Evolutionary conservation across 1,284 basidiomycete species (phyloP), one percentile per base, ranked within the genome.

Genomic region (Microbotryum intermedium): DNA sequence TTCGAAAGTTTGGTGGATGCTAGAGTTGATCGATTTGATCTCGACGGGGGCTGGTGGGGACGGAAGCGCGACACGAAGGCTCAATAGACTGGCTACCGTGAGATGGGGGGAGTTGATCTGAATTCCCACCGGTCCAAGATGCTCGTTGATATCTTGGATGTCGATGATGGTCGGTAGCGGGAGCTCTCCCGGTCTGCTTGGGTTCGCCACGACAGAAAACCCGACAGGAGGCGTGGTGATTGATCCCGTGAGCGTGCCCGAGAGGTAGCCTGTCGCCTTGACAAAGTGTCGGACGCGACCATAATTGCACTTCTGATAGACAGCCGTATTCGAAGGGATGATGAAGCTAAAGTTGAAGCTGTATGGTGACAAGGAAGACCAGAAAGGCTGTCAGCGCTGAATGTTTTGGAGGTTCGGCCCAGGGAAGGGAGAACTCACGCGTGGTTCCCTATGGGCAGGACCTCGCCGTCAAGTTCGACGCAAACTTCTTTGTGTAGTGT

Each of bases 271-370:
- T 0, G 49, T 49, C 3, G 64, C 66, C 53, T 66, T 65, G 29
- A 68, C 66, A 16, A 39, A 66, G 46, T 68, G 59, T 2, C 67
- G 57, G 2, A 54, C 48, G 4, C 65, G 55, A 1, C 67, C 67
- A 21, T 58, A 62, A 1, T 9, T 20, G 13, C 39, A 62, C 0
- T 64, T 55, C 26, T 68, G 67, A 16, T 50, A 50, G 1, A 57
- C 46, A 1, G 65, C 60, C 3, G 67, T 62, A 1, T 55, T 51
- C 0, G 61, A 62, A 0, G 67, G 65, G 1, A 68, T 39, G 54
- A 64, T 64, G 60, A 66, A 66, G 10, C 50, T 16, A 28, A 66
- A 68, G 53, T 60, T 62, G 58, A 66, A 66, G 26, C 63, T 65
- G 53, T 1, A 6, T 13, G 18, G n/a, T 6, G 29, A 6, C 29